phyloP scores from a whole-genome alignment of 805 yeast genomes.

The Martiniozyma abietophila region DNA sequence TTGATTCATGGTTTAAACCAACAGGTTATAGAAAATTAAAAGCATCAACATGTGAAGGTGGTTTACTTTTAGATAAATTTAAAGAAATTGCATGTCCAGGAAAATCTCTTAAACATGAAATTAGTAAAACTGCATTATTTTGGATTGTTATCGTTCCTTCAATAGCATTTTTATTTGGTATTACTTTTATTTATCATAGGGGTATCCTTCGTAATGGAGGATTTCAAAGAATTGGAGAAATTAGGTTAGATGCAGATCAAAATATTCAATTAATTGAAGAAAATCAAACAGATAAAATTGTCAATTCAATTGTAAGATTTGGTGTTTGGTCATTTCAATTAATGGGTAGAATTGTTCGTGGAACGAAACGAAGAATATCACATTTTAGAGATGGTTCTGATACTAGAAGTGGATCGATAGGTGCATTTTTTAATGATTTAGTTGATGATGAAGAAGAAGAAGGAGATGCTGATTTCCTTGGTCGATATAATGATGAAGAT shows the following conservation, averaged over 20 bases:
- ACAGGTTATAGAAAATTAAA: slow-evolving; percentile 91
- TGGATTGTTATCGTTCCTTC: slow-evolving; percentile 51
- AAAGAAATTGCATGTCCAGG: slow-evolving; percentile 81
- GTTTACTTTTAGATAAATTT: slow-evolving; percentile 59
- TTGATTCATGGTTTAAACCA: slow-evolving; percentile 70
- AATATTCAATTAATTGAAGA: slow-evolving; percentile 46
- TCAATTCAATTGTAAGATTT: slow-evolving; percentile 49
- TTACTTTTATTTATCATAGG: slow-evolving; percentile 67
- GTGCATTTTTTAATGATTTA: slow-evolving; percentile 24
- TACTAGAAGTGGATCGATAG: slow-evolving; percentile 18
- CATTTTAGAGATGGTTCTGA: slow-evolving; percentile 16
- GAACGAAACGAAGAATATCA: slow-evolving; percentile 3
- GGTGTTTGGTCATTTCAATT: slow-evolving; percentile 33
- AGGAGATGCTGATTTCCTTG: slow-evolving; percentile 25
- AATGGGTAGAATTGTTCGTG: slow-evolving; percentile 8
- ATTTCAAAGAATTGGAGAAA: slow-evolving; percentile 71
- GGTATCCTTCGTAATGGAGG: slow-evolving; percentile 78
- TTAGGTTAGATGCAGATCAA: slow-evolving; percentile 70
- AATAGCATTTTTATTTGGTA: slow-evolving; percentile 39
- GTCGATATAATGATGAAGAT: slow-evolving; percentile 30
- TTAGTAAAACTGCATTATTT: slow-evolving; percentile 46
- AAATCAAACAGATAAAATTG: slow-evolving; percentile 47
- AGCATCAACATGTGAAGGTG: slow-evolving; percentile 77
- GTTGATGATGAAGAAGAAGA: slow-evolving; percentile 23
- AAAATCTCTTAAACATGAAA: slow-evolving; percentile 48